Percentiles rank a stretch among this genome's conserved stretches.
Conservation (phyloP, 2,329 filamentous ascomycete species). For the Epichloe festucae region DNA sequence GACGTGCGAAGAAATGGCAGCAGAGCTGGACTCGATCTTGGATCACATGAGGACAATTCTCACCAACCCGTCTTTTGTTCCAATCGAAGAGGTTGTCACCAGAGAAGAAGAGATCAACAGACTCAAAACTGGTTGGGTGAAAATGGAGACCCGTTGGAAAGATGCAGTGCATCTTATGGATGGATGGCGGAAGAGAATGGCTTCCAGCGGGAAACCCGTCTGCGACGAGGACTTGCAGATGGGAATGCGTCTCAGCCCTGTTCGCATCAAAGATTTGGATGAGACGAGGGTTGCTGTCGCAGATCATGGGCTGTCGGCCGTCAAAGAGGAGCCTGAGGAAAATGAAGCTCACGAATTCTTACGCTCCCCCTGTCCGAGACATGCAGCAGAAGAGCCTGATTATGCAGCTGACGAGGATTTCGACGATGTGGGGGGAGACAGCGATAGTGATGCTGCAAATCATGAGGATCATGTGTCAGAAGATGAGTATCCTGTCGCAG, state of each 20-base stretch:
- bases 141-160: constrained; percentile 83
- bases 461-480: constrained; percentile 32
- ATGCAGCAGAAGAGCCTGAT: constrained; percentile 4
- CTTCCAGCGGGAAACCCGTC: constrained; percentile 53
- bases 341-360: constrained; percentile 7
- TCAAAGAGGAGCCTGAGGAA: constrained; percentile 34
- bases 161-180: constrained; percentile 88
- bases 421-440: constrained; percentile 16
- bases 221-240: constrained; percentile 55
- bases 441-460: constrained; percentile 28
- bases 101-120: constrained; percentile 82
- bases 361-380: constrained; percentile 17
- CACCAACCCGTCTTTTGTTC: constrained; percentile 92
- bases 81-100: constrained; percentile 85
- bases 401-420: constrained; percentile 8
- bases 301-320: constrained; percentile 28
- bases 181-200: constrained; percentile 77
- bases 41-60: constrained; percentile 72
- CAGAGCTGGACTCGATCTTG: constrained; percentile 64
- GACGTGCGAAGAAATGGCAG: constrained; percentile 51
- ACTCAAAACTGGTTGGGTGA: constrained; percentile 76
- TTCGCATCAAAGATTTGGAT: constrained; percentile 39
- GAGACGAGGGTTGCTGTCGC: constrained; percentile 29
- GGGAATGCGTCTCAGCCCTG: constrained; percentile 51
- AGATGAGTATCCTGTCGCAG: constrained; percentile 28